Base-by-base conservation (phyloP, 2,329 filamentous ascomycete species). In the Fusarium sp. region DNA sequence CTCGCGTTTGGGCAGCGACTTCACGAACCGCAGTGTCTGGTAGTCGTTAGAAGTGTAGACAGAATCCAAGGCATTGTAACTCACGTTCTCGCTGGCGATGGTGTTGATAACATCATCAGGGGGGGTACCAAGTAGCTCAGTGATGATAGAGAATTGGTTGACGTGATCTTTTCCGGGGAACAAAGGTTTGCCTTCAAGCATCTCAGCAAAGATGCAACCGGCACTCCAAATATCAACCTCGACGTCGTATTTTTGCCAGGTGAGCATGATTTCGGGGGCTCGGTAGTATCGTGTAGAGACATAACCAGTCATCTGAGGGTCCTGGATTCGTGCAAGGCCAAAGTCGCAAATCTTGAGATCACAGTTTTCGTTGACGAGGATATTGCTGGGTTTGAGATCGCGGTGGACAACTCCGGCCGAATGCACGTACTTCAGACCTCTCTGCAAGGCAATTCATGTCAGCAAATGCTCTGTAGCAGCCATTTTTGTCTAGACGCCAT, bases 321-420 rank as follows among this genome's bases (percentile, higher is more conserved):
- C 96, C 83, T 99, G 96, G 79, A 99, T 97, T 83, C 96, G 94
- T 60, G 96, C 96, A 68, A 99, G 88, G 75, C 96, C 96, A 79
- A 99, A 99, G 82, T 99, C 96, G 88, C 96, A 99, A 83, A 99
- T 99, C 87, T 99, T 99, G 78, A 99, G 86, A 85, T 99, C 96
- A 85, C 96, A 99, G 85, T 99, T 99, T 86, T 99, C 96, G 85
- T 99, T 99, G 84, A 99, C 95, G 67, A 99, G 90, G 79, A 99
- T 99, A 85, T 99, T 99, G 87, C 95, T 97, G 60, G 96, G 96
- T 86, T 99, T 99, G 78, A 99, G 87, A 82, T 99, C 96, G 75
- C 96, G 94, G 83, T 99, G 96, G 55, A 99, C 95, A 68, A 99
- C 96, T 77, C 96, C 96, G 56, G 96, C 96, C 10, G 96, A 98